phyloP scores from a whole-genome alignment of 352 stramenopile species.

The Globisporangium abappressorium region DNA sequence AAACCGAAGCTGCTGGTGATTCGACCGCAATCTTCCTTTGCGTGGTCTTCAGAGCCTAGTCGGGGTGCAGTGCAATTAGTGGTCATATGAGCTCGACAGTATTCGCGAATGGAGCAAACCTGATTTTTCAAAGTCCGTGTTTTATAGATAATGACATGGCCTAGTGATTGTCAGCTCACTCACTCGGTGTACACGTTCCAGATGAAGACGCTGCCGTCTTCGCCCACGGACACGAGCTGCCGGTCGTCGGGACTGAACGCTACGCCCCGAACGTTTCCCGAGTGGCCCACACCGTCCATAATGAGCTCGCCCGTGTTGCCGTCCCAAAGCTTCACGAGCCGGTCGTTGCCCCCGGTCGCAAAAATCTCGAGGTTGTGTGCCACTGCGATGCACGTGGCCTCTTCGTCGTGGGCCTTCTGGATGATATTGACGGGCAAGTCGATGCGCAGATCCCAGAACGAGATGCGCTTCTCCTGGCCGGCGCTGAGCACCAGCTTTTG shows the following conservation, averaged over 20 bases:
- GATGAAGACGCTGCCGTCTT: constrained; percentile 91
- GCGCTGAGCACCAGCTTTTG: constrained; percentile 89
- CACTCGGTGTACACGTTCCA: constrained; percentile 87
- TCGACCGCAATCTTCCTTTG: too few relatives aligned
- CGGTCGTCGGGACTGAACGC: constrained; percentile 90
- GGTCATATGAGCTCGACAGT: too few relatives aligned
- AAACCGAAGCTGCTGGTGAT: too few relatives aligned
- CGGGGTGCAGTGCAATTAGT: too few relatives aligned
- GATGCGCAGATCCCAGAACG: constrained; percentile 90
- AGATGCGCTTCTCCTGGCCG: constrained; percentile 92
- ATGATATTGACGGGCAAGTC: constrained; percentile 80
- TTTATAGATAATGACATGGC: too few relatives aligned
- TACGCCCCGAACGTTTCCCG: constrained; percentile 63
- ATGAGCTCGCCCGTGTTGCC: constrained; percentile 53
- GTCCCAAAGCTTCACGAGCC: constrained; percentile 89
- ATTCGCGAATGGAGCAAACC: too few relatives aligned
- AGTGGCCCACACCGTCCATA: constrained; percentile 79
- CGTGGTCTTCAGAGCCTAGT: too few relatives aligned
- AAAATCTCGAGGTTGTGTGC: constrained; percentile 82
- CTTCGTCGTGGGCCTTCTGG: constrained; percentile 71
- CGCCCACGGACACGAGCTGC: constrained; percentile 89
- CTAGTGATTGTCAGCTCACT: too few relatives aligned
- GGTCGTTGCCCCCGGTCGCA: constrained; percentile 84
- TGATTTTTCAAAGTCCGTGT: too few relatives aligned
- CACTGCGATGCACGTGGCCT: constrained; percentile 89